Base-by-base conservation (phyloP, 768 basidiomycete species). In the Amanita molliuscula region DNA sequence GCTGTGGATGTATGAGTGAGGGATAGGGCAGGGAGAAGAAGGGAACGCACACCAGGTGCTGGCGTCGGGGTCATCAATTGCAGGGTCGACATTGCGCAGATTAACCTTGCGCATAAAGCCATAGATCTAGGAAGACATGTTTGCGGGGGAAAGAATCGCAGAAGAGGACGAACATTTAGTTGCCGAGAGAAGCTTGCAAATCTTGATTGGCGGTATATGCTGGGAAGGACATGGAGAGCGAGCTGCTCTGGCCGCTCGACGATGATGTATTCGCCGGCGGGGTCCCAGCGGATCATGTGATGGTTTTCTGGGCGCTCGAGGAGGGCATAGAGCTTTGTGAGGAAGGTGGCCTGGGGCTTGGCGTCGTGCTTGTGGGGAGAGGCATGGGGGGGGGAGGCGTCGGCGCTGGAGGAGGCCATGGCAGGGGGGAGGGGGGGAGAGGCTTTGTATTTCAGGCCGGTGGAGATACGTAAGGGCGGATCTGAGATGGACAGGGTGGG, bases 31-130 rank as follows among this genome's bases (percentile, higher is more conserved):
- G 29, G 25, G 23, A 21, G 16, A 31, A 21, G 13, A 10, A 20
- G 7, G 16, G 16, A 23, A 79, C 91, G 64, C 73, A 94, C 91
- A 93, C 92, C 92, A 96, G 55, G 91, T 93, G 66, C 88, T 92
- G 11, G 91, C 92, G 70, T 96, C 92, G 54, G 91, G 91, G 69
- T 95, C 92, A 69, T 89, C 87, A 58, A 93, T 93, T 54, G 88
- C 89, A 55, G 88, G 88, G 73, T 94, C 91, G 65, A 93, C 86
- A 70, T 94, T 92, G 64, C 89, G 85, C 59, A 94, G 76, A 73
- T 93, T 94, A 64, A 95, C 88, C 68, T 95, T 94, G 69, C 92
- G 90, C 89, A 94, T 94, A 75, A 93, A 96, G 56, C 92, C 93
- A 73, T 96, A 96, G 69, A 96, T 96, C 92, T 95, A 59, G 51